Percentiles rank a stretch among this genome's conserved stretches.
Conservation (phyloP, 176 grass and related monocot genomes). For the Coix lacrymajobi region DNA sequence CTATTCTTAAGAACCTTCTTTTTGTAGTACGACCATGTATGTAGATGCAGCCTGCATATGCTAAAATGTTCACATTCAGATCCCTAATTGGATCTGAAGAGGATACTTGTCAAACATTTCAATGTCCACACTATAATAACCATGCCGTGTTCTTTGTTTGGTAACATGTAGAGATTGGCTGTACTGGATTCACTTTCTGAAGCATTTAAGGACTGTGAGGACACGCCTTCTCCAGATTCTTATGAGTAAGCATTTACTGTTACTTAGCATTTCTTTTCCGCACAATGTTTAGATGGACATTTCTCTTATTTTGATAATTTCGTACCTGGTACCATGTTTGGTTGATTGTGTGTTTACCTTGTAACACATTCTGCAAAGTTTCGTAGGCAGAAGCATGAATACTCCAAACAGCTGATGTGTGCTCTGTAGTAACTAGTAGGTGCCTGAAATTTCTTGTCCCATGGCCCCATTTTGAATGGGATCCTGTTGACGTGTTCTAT, state of each 20-base stretch:
- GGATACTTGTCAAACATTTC: not conserved
- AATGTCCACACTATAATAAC: not conserved
- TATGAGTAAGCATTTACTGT: conserved; percentile 45
- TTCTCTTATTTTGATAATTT: not conserved
- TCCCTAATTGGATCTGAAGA: not conserved
- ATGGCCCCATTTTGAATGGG: not conserved
- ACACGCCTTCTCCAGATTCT: conserved; percentile 36
- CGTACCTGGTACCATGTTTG: not conserved
- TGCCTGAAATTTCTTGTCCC: not conserved
- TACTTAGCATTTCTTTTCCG: not conserved
- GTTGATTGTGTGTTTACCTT: not conserved
- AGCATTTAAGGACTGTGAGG: conserved; percentile 46
- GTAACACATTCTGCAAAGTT: not conserved
- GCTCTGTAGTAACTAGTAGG: not conserved
- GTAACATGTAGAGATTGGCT: conserved; percentile 48
- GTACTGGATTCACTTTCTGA: conserved; percentile 61
- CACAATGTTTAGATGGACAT: not conserved
- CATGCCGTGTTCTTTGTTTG: conserved; percentile 9
- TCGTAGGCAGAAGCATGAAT: not conserved
- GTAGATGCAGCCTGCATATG: not conserved
- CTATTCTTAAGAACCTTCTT: conserved; percentile 1
- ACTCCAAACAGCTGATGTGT: not conserved
- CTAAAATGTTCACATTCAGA: conserved; percentile 5
- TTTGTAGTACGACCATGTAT: not conserved
- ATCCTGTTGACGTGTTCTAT: not conserved